These are phyloP conservation scores for Myxozyma monticola DNA, from an alignment of 805 yeast genomes.

Conservation along the genomic window DNA sequence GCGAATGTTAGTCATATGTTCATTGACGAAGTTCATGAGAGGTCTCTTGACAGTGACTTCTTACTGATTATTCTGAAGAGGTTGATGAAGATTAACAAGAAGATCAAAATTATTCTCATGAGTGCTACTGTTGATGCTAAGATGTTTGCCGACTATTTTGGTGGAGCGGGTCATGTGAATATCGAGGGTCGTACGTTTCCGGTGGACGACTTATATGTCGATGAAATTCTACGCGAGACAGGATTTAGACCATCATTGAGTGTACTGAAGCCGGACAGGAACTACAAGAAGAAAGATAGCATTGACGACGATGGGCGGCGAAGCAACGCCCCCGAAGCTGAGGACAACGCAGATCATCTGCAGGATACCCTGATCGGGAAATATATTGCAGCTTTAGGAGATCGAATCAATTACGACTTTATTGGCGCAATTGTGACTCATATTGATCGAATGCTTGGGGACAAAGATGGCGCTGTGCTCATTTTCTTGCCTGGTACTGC, in stretches of 20 bases:
- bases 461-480: conserved; percentile 55
- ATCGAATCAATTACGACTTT: conserved; percentile 65
- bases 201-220: conserved; percentile 72
- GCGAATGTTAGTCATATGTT: conserved; percentile 64
- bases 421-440: conserved; percentile 56
- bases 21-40: conserved; percentile 95
- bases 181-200: conserved; percentile 95
- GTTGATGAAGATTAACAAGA: conserved; percentile 46
- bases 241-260: conserved; percentile 47
- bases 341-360: conserved; percentile 4
- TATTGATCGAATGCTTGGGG: conserved; percentile 53
- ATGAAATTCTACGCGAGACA: conserved; percentile 57
- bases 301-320: conserved; percentile 7
- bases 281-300: neutral
- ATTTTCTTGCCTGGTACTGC: conserved; percentile 88
- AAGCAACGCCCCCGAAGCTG: neutral
- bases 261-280: conserved; percentile 4
- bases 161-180: conserved; percentile 64
- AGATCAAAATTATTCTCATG: conserved; percentile 64
- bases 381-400: conserved; percentile 21
- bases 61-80: conserved; percentile 73
- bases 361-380: conserved; percentile 27
- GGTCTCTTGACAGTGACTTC: conserved; percentile 89
- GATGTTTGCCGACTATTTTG: conserved; percentile 67
- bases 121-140: conserved; percentile 69